Conservation (phyloP, 768 basidiomycete species). For the Goffeauzyma gilvescens region DNA sequence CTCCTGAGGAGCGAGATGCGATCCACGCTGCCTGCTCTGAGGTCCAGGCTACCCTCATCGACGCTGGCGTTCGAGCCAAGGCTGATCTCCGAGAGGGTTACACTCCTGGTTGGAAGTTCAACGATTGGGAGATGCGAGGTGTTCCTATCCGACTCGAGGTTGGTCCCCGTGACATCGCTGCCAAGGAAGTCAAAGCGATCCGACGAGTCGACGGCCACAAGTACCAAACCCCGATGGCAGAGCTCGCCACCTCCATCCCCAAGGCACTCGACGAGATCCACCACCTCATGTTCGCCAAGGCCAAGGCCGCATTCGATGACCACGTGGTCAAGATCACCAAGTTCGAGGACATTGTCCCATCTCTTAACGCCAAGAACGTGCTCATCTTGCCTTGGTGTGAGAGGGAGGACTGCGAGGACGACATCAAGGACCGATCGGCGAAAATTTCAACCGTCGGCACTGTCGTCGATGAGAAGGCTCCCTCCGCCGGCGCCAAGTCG, state of each 20-base stretch:
- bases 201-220: constrained; percentile 63
- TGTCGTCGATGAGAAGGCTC: constrained; percentile 73
- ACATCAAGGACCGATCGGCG: constrained; percentile 87
- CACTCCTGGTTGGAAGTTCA: constrained; percentile 97
- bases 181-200: constrained; percentile 58
- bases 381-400: constrained; percentile 95
- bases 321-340: constrained; percentile 53
- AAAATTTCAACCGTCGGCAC: constrained; percentile 68
- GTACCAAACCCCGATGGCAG: constrained; percentile 39
- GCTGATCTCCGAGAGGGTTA: constrained; percentile 88
- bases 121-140: constrained; percentile 98
- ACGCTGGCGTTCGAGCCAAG: constrained; percentile 58
- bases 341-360: constrained; percentile 86
- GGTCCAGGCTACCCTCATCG: constrained; percentile 53
- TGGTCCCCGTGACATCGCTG: constrained; percentile 70
- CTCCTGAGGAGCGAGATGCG: constrained; percentile 37
- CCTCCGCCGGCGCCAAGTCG: constrained; percentile 91
- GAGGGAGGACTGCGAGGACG: constrained; percentile 76
- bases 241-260: constrained; percentile 40
- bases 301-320: constrained; percentile 52
- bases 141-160: constrained; percentile 94
- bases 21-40: constrained; percentile 64
- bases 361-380: constrained; percentile 69
- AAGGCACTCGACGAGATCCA: constrained; percentile 70
- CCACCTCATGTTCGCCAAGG: constrained; percentile 62